A percentile compares a stretch with the other conserved stretches of the same genome.
Conservation (phyloP, 768 basidiomycete species). For the Macrolepiota dolichaula region DNA sequence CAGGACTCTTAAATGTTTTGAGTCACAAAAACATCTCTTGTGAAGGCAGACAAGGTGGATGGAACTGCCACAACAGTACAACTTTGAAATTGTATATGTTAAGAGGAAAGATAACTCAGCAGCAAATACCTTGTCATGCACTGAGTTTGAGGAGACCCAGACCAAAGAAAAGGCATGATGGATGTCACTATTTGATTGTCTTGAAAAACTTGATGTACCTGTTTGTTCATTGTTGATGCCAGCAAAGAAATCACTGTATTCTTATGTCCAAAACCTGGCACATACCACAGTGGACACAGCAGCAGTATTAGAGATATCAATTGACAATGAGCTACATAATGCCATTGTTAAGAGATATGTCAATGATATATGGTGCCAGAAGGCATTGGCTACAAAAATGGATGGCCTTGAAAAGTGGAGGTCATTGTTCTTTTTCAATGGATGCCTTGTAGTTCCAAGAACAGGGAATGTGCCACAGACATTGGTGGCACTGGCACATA, state of each 20-base stretch:
- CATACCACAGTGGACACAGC: neutral
- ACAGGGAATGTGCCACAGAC: conserved; percentile 18
- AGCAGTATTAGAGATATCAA: neutral
- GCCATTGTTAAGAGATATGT: neutral
- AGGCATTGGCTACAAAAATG: conserved; percentile 33
- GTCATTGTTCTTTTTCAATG: conserved; percentile 20
- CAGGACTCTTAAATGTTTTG: conserved; percentile 27
- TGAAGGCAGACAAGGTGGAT: conserved; percentile 26
- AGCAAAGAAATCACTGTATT: too few relatives aligned
- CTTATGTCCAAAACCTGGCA: too few relatives aligned
- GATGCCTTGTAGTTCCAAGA: conserved; percentile 19
- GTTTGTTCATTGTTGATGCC: too few relatives aligned
- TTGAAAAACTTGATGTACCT: conserved; percentile 31
- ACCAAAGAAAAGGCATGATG: neutral
- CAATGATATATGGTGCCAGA: conserved; percentile 15
- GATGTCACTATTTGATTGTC: neutral
- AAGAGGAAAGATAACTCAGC: neutral
- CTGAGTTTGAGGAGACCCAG: neutral
- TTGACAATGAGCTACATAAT: neutral
- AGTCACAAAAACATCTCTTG: conserved; percentile 27
- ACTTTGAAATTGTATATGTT: neutral
- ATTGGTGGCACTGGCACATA: conserved; percentile 25
- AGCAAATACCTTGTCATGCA: neutral
- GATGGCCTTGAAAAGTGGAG: neutral
- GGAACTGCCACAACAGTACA: conserved; percentile 22